Conservation (phyloP, 768 basidiomycete species). For the Trichaptum fuscoviolaceum region DNA sequence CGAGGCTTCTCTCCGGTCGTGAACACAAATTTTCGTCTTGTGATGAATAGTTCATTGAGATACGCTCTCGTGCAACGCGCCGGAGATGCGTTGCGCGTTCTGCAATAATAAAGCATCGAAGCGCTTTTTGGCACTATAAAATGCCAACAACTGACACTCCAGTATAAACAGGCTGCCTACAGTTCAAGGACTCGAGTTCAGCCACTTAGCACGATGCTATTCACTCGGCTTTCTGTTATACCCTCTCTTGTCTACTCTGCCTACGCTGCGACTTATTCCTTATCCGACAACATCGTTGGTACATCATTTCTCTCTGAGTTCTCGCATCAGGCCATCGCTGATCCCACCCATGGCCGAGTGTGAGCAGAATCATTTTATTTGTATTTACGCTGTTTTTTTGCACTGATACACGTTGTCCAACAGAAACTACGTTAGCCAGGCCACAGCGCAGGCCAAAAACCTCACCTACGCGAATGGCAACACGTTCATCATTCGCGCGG, state of each 20-base stretch:
- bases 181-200: background rate
- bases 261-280: slow-evolving; percentile 41
- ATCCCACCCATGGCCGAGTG: slow-evolving; percentile 69
- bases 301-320: slow-evolving; percentile 48
- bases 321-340: slow-evolving; percentile 40
- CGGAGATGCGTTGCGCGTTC: background rate
- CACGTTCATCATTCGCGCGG: slow-evolving; percentile 52
- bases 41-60: background rate
- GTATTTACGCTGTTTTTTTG: background rate
- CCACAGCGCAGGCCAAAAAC: slow-evolving; percentile 47
- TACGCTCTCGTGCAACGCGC: background rate
- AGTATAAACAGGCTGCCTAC: background rate
- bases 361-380: slow-evolving; percentile 25
- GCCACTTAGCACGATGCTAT: background rate
- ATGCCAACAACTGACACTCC: background rate
- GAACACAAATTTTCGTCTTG: background rate
- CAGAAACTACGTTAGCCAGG: slow-evolving; percentile 40
- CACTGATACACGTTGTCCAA: background rate
- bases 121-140: background rate
- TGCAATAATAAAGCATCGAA: background rate
- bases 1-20: background rate
- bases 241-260: slow-evolving; percentile 14
- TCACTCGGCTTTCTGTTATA: background rate
- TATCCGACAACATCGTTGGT: slow-evolving; percentile 41
- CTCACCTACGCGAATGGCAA: slow-evolving; percentile 51